Percentiles rank a stretch among this genome's conserved stretches.
Evolutionary conservation across 129 eudicot species (phyloP).

Genomic region (Mikania micrantha): DNA sequence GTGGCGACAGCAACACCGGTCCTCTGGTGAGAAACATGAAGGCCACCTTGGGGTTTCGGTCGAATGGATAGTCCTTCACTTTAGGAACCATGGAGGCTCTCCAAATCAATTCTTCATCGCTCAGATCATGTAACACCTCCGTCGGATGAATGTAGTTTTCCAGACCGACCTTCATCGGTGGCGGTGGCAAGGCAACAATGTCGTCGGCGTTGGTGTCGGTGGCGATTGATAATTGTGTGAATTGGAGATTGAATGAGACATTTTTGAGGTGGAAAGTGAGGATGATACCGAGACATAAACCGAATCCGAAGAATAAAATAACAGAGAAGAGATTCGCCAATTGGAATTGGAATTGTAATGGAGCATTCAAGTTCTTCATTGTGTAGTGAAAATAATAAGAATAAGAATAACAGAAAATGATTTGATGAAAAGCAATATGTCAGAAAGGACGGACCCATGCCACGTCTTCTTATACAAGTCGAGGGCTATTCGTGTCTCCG

Average conservation of each 20-base stretch:
- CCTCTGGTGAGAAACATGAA: constrained; percentile 69
- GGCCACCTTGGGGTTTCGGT: constrained; percentile 51
- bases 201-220: constrained; percentile 12
- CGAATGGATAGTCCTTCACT: constrained; percentile 33
- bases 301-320: constrained; percentile 48
- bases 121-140: constrained; percentile 36
- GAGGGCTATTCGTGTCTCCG: background rate
- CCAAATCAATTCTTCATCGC: constrained; percentile 52
- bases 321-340: constrained; percentile 35
- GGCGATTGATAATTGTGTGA: constrained; percentile 31
- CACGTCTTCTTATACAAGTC: background rate
- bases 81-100: constrained; percentile 60
- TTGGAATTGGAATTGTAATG: constrained; percentile 17
- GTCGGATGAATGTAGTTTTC: constrained; percentile 19
- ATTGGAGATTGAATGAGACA: constrained; percentile 39
- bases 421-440: constrained; percentile 7
- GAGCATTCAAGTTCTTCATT: constrained; percentile 32
- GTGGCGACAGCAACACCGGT: constrained; percentile 50
- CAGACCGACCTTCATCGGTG: background rate
- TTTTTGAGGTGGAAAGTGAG: constrained; percentile 44
- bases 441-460: constrained; percentile 1
- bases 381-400: background rate
- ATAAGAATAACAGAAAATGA: background rate
- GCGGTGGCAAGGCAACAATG: background rate
- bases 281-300: constrained; percentile 49